phyloP scores from a whole-genome alignment of 2,329 filamentous ascomycete species.

The Botrytis pseudocinerea region DNA sequence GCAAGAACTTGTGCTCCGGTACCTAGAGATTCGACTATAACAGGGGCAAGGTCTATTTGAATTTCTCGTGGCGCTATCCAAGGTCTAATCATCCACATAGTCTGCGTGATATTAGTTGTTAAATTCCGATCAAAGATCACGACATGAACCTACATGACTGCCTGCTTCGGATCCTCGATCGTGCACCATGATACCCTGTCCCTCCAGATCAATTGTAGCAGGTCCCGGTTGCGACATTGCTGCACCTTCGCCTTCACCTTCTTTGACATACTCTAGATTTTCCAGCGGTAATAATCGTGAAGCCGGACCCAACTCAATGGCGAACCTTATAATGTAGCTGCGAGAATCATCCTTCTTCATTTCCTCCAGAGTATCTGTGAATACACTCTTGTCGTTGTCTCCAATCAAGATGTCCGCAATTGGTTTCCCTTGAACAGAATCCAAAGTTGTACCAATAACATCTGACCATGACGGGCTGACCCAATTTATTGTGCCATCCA shows the following conservation, averaged over 20 bases:
- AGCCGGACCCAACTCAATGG: slow-evolving; percentile 66
- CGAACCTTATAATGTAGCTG: slow-evolving; percentile 86
- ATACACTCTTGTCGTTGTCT: slow-evolving; percentile 71
- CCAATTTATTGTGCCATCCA: slow-evolving; percentile 90
- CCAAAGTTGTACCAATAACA: slow-evolving; percentile 77
- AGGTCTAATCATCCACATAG: slow-evolving; percentile 99
- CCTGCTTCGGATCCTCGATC: slow-evolving; percentile 82
- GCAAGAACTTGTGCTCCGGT: slow-evolving; percentile 94
- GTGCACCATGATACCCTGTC: slow-evolving; percentile 97
- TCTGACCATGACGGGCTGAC: slow-evolving; percentile 96
- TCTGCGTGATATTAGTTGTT: slow-evolving; percentile 54
- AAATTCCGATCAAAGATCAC: slow-evolving; percentile 12
- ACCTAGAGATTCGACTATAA: slow-evolving; percentile 90
- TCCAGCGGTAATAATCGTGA: slow-evolving; percentile 60
- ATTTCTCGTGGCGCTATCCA: slow-evolving; percentile 87
- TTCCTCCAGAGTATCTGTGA: slow-evolving; percentile 78
- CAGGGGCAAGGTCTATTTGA: slow-evolving; percentile 86
- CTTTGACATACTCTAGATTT: slow-evolving; percentile 36
- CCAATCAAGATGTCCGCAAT: slow-evolving; percentile 78
- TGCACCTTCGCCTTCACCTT: slow-evolving; percentile 37
- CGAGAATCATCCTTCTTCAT: slow-evolving; percentile 92
- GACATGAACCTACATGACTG: slow-evolving; percentile 73
- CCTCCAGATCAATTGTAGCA: slow-evolving; percentile 76
- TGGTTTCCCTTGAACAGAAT: slow-evolving; percentile 70
- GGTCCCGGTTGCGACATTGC: slow-evolving; percentile 43